Evolutionary conservation across 768 basidiomycete genomes (phyloP), one percentile per base, ranked within the genome.

Genomic region (Auricularia auricula-judae): DNA sequence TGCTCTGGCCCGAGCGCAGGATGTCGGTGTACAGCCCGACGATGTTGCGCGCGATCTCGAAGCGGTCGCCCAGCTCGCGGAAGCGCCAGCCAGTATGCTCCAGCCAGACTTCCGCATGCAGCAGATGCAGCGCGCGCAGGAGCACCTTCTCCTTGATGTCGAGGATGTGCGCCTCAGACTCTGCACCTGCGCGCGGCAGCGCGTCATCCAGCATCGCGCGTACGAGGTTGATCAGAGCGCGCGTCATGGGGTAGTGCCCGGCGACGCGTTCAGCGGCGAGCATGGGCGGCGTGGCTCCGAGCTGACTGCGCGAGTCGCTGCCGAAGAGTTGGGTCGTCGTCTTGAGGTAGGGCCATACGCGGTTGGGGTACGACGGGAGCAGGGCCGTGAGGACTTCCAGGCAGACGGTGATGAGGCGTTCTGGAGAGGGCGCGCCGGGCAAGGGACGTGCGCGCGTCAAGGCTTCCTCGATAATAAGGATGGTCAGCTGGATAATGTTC

Each of bases 51-150:
- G 87, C 88, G 59, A 98, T 87, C 76, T 92, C 89, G 70, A 91
- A 95, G 44, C 89, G 82, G 71, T 92, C 89, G 3, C 87, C 87
- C 12, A 94, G 78, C 64, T 88, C 87, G 3, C 79, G 78, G 68
- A 93, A 97, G 72, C 90, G 89, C 94, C 94, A 98, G 2, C 85
- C 83, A 44, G 85, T 72, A 72, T 92, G 89, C 68, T 89, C 87
- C 0, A 88, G 82, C 94, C 94, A 98, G 21, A 96, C 85, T 72
- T 95, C 90, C 7, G 84, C 83, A 69, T 93, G 91, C 8, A 95
- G 82, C 67, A 94, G 92, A 3, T 80, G 80, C 12, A 85, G 79
- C 0, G 90, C 92, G 39, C 90, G 85, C 60, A 89, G 75, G 29
- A 95, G 79, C 3, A 94, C 92, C 65, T 92, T 90, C 69, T 91